Base-by-base conservation (phyloP, 148 eudicot genomes). In the Persicaria maculosa region DNA sequence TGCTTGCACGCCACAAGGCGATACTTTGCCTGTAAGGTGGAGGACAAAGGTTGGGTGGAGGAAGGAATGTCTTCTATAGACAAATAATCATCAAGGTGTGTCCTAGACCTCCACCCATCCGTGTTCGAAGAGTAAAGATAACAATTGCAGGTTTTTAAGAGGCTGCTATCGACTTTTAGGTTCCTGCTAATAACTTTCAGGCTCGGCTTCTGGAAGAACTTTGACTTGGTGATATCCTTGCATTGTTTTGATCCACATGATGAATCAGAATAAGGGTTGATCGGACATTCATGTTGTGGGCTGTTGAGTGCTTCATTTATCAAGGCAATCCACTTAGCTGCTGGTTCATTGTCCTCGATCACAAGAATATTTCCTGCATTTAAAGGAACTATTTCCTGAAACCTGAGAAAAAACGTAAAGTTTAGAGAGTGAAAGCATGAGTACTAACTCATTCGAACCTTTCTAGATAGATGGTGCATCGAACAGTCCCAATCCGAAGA, bases 321-420 rank as follows among this genome's bases (percentile, higher is more conserved):
- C 54, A 90, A 84, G 47, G 89, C 90, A 9, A 90, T 79, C 98
- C 98, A 93, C 80, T 87, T 93, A 43, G 92, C 84, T 71, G 98
- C 98, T 12, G 98, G 98, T 71, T 93, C 93, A 20, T 85, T 93
- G 83, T 93, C 98, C 79, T 93, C 98, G 3, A 68, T 53, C 31
- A 85, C 98, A 25, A 93, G 73, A 15, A 93, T 86, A 64, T 93
- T 93, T 73, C 98, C 98, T 71, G 98, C 97, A 73, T 80, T 93
- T 77, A 93, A 77, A 31, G 97, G 98, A 57, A 93, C 98, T 47
- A 93, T 89, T 83, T 93, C 98, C 86, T 93, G 98, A 86, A 93
- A 93, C 79, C 98, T 93, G 86, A 79, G 9, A 74, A 9, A 19
- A 20, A 7, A 17, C 4, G 40, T 17, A 61, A 72, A 5, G 5